Base-by-base conservation (phyloP, 371 early-diverging fungal genomes). In the Polyrhizophydium stewartii region DNA sequence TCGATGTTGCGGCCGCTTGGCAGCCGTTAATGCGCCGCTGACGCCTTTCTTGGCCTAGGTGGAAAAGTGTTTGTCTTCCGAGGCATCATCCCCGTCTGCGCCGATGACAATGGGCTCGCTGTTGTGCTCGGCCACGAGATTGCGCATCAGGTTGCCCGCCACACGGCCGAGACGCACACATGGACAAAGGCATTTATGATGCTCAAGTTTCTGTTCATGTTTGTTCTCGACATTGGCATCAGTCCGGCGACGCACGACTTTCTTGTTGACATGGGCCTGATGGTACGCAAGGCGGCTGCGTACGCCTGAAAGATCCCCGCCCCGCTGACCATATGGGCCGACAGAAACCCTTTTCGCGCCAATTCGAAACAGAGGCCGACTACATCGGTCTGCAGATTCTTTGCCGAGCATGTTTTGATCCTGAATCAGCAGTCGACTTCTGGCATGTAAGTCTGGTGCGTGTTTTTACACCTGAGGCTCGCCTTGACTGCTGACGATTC, bases 21-120 rank as follows among this genome's bases (percentile, higher is more conserved):
- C 6, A 84, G 58, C 21, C 17, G 6, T 46, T 24, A 22, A 9
- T 35, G 7, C 37, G 28, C 28, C 7, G 38, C 17, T 60, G 35
- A 24, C 35, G 33, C 13, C 25, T 5, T 10, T 17, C 1, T 30
- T 12, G 7, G 30, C 49, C n/a, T n/a, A 65, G 68, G 91, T 47
- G 92, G 93, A 33, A 93, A 93, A 69, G 88, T 95, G 0, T 96
- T 93, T 82, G 94, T 93, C 21, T 93, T 96, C 67, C 89, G 92
- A 24, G 92, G 92, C 7, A 86, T 97, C 30, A 73, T 97, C 5
- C 90, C 90, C 0, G 75, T 96, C 41, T 85, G 85, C 0, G 57
- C 79, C 61, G 86, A 91, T 69, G 92, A 93, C 73, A 85, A 89
- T 66, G 94, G 93, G n/a, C 70, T 95, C 74, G 97, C 97, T 2